These are phyloP conservation scores for Cryphonectria radicalis DNA, from an alignment of 2,329 filamentous ascomycete species.

Conservation along the genomic window DNA sequence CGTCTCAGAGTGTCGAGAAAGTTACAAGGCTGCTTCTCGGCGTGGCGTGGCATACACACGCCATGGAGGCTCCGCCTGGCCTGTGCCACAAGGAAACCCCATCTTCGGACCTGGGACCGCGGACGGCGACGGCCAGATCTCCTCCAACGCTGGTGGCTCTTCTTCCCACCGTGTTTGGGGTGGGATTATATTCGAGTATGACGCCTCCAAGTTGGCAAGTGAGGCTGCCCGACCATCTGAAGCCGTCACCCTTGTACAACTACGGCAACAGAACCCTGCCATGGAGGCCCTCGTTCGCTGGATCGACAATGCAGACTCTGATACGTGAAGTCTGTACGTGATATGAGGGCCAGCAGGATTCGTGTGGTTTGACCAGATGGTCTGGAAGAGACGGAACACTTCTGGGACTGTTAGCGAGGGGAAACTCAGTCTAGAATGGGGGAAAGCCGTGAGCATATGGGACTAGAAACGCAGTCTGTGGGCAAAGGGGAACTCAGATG, in stretches of 20 bases:
- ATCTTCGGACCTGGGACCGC: too few relatives aligned
- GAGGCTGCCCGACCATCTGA: background rate
- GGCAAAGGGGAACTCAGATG: background rate
- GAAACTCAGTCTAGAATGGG: background rate
- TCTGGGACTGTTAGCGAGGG: background rate
- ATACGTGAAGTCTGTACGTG: background rate
- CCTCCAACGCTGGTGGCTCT: background rate
- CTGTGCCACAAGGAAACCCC: background rate
- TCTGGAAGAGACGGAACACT: background rate
- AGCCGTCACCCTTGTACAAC: background rate
- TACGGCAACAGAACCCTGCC: background rate
- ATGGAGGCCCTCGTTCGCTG: background rate
- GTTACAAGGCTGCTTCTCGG: background rate
- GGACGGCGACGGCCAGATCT: background rate
- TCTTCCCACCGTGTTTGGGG: background rate
- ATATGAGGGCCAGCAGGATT: too few relatives aligned
- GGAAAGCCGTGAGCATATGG: background rate
- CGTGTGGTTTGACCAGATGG: background rate
- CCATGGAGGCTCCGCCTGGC: background rate
- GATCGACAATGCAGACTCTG: background rate
- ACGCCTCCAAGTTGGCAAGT: background rate
- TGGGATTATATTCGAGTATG: background rate
- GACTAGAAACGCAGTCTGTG: background rate
- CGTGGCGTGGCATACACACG: background rate
- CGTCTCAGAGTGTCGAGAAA: background rate